Evolutionary conservation across 1,284 basidiomycete genomes (phyloP).

Genomic region (Lignosus rhinocerotis): DNA sequence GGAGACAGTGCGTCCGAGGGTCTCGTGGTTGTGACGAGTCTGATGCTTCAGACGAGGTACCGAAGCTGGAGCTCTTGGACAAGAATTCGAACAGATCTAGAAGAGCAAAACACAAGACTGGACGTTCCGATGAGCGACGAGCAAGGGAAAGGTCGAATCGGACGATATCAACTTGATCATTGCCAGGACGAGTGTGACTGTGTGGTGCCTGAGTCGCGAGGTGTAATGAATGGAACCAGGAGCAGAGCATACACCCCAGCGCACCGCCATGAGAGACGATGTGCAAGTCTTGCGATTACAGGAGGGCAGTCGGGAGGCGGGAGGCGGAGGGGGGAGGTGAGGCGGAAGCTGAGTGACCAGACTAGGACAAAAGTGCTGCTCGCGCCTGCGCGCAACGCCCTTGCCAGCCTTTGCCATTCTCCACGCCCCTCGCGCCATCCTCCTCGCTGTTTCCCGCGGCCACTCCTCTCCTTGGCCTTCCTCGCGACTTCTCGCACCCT

Average conservation of each 20-base stretch:
- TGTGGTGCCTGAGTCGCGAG: constrained; percentile 17
- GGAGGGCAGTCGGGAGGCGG: not conserved
- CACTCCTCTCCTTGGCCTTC: not conserved
- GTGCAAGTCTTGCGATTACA: not conserved
- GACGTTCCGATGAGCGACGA: not conserved
- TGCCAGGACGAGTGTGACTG: constrained; percentile 4
- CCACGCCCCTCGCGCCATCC: constrained; percentile 11
- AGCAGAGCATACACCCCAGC: not conserved
- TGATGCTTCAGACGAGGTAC: not conserved
- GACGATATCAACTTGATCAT: constrained; percentile 7
- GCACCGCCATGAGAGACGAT: not conserved
- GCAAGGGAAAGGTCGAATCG: not conserved
- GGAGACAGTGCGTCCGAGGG: not conserved
- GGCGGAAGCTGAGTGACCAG: not conserved
- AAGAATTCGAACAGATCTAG: not conserved
- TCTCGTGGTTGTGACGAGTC: not conserved
- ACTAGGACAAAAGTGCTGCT: not conserved
- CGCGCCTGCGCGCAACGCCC: constrained; percentile 12
- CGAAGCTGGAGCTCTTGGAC: not conserved
- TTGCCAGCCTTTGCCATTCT: constrained; percentile 9
- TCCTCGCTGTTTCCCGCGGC: not conserved
- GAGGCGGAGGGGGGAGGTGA: not conserved
- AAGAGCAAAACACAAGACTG: not conserved
- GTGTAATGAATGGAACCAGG: not conserved
- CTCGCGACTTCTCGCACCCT: not conserved